These are phyloP conservation scores for Lactifluus pinguis DNA, from an alignment of 768 basidiomycete species.

Conservation along the genomic window DNA sequence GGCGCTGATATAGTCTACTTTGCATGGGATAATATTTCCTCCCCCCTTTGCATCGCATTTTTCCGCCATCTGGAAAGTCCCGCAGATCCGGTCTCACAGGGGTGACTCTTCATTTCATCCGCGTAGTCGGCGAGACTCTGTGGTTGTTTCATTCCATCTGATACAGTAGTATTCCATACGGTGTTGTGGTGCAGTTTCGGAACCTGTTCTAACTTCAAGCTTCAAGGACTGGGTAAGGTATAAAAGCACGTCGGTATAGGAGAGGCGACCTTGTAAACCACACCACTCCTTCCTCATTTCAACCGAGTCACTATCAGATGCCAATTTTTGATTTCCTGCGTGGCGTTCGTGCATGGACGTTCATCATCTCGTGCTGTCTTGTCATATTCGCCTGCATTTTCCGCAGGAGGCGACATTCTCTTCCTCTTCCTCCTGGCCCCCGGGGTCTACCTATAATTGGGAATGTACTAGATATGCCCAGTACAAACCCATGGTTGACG, in stretches of 20 bases:
- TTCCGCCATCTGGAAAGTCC: not conserved
- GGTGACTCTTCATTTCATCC: not conserved
- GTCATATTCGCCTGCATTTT: not conserved
- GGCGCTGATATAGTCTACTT: not conserved
- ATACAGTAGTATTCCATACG: not conserved
- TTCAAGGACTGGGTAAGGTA: not conserved
- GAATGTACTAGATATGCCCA: slow-evolving; percentile 21
- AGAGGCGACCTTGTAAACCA: not conserved
- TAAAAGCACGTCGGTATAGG: not conserved
- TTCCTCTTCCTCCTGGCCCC: slow-evolving; percentile 23
- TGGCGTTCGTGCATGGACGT: not conserved
- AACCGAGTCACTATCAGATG: not conserved
- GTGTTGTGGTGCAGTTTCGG: not conserved
- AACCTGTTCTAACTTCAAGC: too few species aligned
- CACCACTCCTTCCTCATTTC: not conserved
- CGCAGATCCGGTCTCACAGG: not conserved
- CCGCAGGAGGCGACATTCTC: not conserved
- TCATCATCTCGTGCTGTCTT: not conserved
- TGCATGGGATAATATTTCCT: not conserved
- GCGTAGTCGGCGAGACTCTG: not conserved
- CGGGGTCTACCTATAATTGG: slow-evolving; percentile 20
- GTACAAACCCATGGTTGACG: slow-evolving; percentile 16
- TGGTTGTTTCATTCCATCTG: not conserved
- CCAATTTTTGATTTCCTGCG: not conserved
- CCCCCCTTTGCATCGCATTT: not conserved